Conservation (phyloP, 805 yeast species). For the Metschnikowia picachoensis region DNA sequence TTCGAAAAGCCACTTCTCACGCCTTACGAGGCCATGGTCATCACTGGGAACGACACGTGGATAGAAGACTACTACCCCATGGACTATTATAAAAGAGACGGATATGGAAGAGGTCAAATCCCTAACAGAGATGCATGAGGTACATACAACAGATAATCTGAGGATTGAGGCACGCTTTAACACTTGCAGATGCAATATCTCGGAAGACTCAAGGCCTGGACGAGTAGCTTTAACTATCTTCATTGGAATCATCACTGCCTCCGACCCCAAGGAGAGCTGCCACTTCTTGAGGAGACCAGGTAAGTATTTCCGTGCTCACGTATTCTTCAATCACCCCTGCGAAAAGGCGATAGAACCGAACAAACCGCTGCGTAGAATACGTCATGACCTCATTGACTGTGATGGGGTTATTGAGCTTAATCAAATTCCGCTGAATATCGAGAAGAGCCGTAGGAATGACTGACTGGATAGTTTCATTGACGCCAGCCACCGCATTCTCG, state of each 20-base stretch:
- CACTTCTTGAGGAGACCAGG: constrained; percentile 57
- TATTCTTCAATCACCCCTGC: constrained; percentile 33
- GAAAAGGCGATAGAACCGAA: constrained; percentile 44
- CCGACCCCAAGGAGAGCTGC: constrained; percentile 73
- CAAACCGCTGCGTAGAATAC: constrained; percentile 46
- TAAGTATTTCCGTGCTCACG: constrained; percentile 32
- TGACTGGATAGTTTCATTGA: constrained; percentile 44
- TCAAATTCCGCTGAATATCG: constrained; percentile 53
- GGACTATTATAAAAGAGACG: constrained; percentile 90
- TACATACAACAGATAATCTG: too few species aligned
- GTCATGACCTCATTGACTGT: constrained; percentile 54
- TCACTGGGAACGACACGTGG: constrained; percentile 73
- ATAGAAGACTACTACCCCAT: constrained; percentile 73
- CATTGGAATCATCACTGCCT: too few species aligned
- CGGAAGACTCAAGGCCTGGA: too few species aligned
- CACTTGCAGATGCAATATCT: too few species aligned
- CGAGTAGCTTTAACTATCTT: too few species aligned
- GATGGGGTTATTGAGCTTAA: constrained; percentile 61
- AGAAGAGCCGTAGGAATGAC: constrained; percentile 59
- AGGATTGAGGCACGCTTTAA: too few species aligned
- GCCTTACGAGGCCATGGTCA: constrained; percentile 94
- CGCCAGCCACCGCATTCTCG: constrained; percentile 38
- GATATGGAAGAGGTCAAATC: constrained; percentile 82
- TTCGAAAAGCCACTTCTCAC: constrained; percentile 87
- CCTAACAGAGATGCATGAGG: constrained; percentile 36